Evolutionary conservation across 768 basidiomycete genomes (phyloP).

Genomic region (Agaricus blazei): DNA sequence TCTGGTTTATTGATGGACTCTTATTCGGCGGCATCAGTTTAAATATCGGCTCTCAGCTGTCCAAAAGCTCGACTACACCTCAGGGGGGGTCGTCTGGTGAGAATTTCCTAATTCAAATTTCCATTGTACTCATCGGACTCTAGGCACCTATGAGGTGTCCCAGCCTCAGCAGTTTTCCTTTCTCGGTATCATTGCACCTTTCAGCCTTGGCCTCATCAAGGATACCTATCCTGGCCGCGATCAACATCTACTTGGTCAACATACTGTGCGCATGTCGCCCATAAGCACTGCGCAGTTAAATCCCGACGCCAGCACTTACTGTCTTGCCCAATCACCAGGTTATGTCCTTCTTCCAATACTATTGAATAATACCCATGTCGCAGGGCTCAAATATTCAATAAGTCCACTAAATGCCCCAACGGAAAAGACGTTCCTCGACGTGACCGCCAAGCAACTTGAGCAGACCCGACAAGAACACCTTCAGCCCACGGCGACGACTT

Average conservation of each 20-base stretch:
- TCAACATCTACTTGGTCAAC: conserved; percentile 67
- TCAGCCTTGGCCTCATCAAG: conserved; percentile 48
- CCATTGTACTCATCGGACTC: neutral
- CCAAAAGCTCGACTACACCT: conserved; percentile 14
- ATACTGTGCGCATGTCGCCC: conserved; percentile 89
- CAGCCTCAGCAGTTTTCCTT: conserved; percentile 44
- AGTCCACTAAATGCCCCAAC: conserved; percentile 52
- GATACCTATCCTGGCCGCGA: conserved; percentile 39
- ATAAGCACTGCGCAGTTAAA: conserved; percentile 92
- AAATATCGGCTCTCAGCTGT: conserved; percentile 24
- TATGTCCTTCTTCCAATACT: conserved; percentile 74
- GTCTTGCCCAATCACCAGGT: conserved; percentile 50
- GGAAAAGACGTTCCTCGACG: conserved; percentile 39
- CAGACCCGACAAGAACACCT: conserved; percentile 48
- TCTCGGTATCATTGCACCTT: conserved; percentile 40
- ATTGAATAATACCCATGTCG: conserved; percentile 85
- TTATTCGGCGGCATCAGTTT: conserved; percentile 69
- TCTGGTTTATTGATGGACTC: conserved; percentile 64
- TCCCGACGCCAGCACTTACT: conserved; percentile 68
- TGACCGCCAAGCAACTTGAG: conserved; percentile 58
- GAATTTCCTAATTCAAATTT: neutral
- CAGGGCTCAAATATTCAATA: conserved; percentile 66
- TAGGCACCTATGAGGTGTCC: conserved; percentile 32
- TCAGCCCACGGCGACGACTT: conserved; percentile 33
- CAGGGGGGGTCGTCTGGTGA: conserved; percentile 15